Evolutionary conservation across 2,329 filamentous ascomycete species (phyloP).

Genomic region (Cordyceps javanica): DNA sequence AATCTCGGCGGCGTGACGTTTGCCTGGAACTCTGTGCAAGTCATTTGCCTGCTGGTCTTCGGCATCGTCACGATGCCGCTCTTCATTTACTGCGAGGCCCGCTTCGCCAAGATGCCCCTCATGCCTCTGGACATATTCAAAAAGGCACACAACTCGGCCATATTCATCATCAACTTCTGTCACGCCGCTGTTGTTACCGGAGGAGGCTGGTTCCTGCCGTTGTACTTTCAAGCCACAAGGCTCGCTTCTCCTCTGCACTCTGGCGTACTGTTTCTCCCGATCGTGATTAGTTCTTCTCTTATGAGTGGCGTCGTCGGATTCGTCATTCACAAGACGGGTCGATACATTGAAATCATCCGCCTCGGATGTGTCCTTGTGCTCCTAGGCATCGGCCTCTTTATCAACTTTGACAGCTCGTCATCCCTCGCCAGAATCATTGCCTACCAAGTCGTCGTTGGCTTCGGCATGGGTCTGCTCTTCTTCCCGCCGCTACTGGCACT

Average conservation of each 20-base stretch:
- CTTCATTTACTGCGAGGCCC: constrained; percentile 58
- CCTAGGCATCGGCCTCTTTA: constrained; percentile 52
- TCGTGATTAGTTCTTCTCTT: constrained; percentile 26
- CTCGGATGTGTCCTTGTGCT: constrained; percentile 48
- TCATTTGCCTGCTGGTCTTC: constrained; percentile 58
- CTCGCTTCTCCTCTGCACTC: constrained; percentile 30
- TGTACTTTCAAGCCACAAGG: constrained; percentile 66
- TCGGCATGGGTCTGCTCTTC: constrained; percentile 58
- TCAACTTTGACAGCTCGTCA: constrained; percentile 46
- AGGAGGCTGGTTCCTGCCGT: constrained; percentile 63
- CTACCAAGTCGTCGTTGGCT: constrained; percentile 54
- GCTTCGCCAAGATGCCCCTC: constrained; percentile 59
- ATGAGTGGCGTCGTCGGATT: constrained; percentile 24
- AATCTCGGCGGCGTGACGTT: constrained; percentile 60
- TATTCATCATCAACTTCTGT: constrained; percentile 40
- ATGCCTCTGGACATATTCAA: constrained; percentile 60
- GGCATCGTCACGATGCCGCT: constrained; percentile 41
- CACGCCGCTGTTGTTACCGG: constrained; percentile 48
- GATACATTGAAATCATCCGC: constrained; percentile 51
- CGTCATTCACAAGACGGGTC: constrained; percentile 41
- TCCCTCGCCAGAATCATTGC: constrained; percentile 42
- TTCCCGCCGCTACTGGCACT: constrained; percentile 58
- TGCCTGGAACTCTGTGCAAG: constrained; percentile 56
- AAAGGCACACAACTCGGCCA: constrained; percentile 48
- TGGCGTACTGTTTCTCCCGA: constrained; percentile 9